phyloP scores from a whole-genome alignment of 2,329 filamentous ascomycete genomes.

The Fusarium mundagurra region DNA sequence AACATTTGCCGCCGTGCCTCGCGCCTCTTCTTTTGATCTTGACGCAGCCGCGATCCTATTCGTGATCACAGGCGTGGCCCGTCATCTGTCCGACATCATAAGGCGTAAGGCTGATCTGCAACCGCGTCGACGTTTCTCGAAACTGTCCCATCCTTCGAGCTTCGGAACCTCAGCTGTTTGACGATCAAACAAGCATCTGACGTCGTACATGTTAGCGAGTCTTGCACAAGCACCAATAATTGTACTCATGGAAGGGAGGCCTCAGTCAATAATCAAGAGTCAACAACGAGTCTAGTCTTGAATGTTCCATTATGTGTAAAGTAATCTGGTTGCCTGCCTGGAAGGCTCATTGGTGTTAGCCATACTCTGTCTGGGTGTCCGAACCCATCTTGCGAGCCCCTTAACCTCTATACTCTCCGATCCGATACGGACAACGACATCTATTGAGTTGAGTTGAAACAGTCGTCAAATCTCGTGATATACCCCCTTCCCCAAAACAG shows the following conservation, averaged over 20 bases:
- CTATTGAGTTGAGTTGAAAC: constrained; percentile 33
- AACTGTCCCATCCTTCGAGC: constrained; percentile 26
- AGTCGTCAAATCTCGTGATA: constrained; percentile 36
- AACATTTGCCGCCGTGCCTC: constrained; percentile 21
- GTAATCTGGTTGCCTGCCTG: constrained; percentile 36
- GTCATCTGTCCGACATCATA: constrained; percentile 26
- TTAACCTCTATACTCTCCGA: constrained; percentile 28
- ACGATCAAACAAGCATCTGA: constrained; percentile 33
- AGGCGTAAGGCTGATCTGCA: constrained; percentile 38
- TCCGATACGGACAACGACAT: constrained; percentile 17
- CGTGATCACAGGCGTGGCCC: constrained; percentile 24
- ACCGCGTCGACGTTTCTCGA: constrained; percentile 16
- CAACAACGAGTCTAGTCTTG: constrained; percentile 11
- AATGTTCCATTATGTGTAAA: constrained; percentile 39
- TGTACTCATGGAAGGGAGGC: constrained; percentile 30
- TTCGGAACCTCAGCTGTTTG: constrained; percentile 10
- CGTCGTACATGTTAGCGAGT: constrained; percentile 14
- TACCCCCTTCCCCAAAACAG: constrained; percentile 32
- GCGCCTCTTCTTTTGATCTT: constrained; percentile 22
- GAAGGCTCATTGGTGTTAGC: constrained; percentile 22
- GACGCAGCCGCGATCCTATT: constrained; percentile 25
- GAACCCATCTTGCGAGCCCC: constrained; percentile 13
- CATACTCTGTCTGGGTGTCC: constrained; percentile 21
- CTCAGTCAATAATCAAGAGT: constrained; percentile 25
- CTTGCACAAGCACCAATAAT: constrained; percentile 8